Percentiles rank a stretch among this genome's conserved stretches.
Conservation (phyloP, 768 basidiomycete species). For the Phlebiopsis gigantea region DNA sequence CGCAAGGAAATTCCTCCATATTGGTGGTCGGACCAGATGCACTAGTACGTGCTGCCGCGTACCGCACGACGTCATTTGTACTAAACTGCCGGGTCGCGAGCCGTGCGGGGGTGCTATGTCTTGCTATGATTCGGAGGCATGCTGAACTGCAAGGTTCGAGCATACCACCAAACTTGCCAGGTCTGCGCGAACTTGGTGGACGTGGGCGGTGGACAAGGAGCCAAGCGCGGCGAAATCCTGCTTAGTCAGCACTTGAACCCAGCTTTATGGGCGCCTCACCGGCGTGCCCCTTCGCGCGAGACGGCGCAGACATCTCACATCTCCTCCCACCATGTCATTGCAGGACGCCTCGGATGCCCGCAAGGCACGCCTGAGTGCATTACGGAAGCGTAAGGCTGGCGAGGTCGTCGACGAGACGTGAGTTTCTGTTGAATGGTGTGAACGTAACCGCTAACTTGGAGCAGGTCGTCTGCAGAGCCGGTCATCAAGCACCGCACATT, state of each 20-base stretch:
- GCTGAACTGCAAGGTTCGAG: conserved; percentile 21
- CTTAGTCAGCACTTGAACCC: conserved; percentile 6
- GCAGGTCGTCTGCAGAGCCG: conserved; percentile 29
- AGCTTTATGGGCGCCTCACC: background rate
- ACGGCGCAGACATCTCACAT: background rate
- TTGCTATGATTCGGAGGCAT: conserved; percentile 16
- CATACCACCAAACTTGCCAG: conserved; percentile 9
- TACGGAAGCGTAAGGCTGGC: conserved; percentile 68
- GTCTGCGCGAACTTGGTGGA: background rate
- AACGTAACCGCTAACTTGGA: background rate
- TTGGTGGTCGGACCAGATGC: conserved; percentile 31
- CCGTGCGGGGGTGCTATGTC: background rate
- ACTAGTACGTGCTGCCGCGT: conserved; percentile 6
- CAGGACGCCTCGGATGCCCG: conserved; percentile 75
- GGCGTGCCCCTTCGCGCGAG: background rate
- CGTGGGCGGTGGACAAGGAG: background rate
- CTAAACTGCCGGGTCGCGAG: conserved; percentile 22
- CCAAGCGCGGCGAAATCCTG: background rate
- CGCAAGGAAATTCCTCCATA: conserved; percentile 63
- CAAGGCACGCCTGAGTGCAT: conserved; percentile 73
- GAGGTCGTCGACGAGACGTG: conserved; percentile 40
- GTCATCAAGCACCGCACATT: conserved; percentile 76
- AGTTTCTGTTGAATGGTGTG: conserved; percentile 20
- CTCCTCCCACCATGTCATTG: conserved; percentile 47
- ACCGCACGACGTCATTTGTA: conserved; percentile 23